phyloP scores from a whole-genome alignment of 306 rosid species.

The Rubus idaeus region DNA sequence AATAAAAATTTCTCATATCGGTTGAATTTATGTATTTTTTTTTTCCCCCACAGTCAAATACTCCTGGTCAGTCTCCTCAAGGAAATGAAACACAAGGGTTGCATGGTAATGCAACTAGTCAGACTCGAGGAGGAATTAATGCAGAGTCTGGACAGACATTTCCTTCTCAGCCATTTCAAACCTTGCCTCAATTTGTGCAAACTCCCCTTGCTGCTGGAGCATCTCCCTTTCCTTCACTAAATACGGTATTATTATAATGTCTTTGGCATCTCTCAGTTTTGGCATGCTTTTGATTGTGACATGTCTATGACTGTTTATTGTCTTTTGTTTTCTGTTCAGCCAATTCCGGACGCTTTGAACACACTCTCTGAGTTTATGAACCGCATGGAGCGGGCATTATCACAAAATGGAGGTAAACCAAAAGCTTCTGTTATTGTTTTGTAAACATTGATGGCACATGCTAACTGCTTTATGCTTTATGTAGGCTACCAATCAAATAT shows the following conservation, averaged over 20 bases:
- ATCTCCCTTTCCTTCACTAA: slow-evolving; percentile 64
- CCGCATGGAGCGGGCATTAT: slow-evolving; percentile 71
- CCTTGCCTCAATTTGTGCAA: slow-evolving; percentile 68
- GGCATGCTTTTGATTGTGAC: slow-evolving; percentile 16
- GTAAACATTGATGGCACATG: slow-evolving; percentile 6
- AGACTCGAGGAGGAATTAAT: slow-evolving; percentile 55
- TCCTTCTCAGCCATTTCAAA: slow-evolving; percentile 57
- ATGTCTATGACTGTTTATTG: slow-evolving; percentile 5
- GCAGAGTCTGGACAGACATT: slow-evolving; percentile 67
- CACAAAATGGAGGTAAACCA: slow-evolving; percentile 55
- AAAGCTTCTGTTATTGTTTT: slow-evolving; percentile 13
- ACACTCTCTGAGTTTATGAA: slow-evolving; percentile 81
- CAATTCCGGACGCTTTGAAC: slow-evolving; percentile 78
- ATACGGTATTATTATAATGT: slow-evolving; percentile 46
- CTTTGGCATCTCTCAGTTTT: slow-evolving; percentile 6
- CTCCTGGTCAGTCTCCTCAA: slow-evolving; percentile 45
- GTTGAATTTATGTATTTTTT: background rate
- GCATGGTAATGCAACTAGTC: slow-evolving; percentile 37
- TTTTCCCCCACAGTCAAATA: slow-evolving; percentile 35
- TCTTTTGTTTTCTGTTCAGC: slow-evolving; percentile 48
- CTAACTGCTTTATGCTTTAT: slow-evolving; percentile 27
- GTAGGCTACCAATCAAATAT: slow-evolving; percentile 48
- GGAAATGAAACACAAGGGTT: slow-evolving; percentile 60
- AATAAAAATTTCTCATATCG: background rate
- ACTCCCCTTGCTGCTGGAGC: slow-evolving; percentile 68